Evolutionary conservation across 495 filamentous ascomycete genomes (phyloP).

Genomic region (Penicillium robsamsonii): DNA sequence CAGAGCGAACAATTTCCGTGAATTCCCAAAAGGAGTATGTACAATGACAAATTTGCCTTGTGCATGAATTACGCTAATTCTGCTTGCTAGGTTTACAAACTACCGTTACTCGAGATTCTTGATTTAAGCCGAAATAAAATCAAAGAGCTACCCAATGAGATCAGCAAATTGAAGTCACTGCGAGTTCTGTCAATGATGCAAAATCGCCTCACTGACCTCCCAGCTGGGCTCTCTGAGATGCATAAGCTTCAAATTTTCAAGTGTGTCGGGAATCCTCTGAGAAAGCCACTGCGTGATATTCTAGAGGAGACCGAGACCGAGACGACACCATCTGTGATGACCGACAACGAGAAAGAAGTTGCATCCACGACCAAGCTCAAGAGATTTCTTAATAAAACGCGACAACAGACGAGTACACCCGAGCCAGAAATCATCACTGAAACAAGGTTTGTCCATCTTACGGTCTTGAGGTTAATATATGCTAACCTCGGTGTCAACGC

Average conservation of each 20-base stretch:
- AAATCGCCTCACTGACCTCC: slow-evolving; percentile 81
- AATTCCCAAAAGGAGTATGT: slow-evolving; percentile 83
- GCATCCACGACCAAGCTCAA: slow-evolving; percentile 72
- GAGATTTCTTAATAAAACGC: slow-evolving; percentile 62
- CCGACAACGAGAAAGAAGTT: slow-evolving; percentile 63
- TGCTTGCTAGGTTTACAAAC: slow-evolving; percentile 65
- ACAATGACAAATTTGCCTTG: background rate
- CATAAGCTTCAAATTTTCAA: slow-evolving; percentile 82
- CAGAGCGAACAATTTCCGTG: slow-evolving; percentile 77
- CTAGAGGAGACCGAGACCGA: slow-evolving; percentile 45
- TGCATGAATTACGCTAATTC: slow-evolving; percentile 17
- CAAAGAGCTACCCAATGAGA: slow-evolving; percentile 69
- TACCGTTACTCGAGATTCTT: slow-evolving; percentile 85
- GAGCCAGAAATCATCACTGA: slow-evolving; percentile 66
- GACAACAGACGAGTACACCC: slow-evolving; percentile 48
- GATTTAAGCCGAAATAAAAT: slow-evolving; percentile 88
- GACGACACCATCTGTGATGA: slow-evolving; percentile 40
- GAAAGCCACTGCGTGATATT: slow-evolving; percentile 44
- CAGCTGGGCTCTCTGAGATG: slow-evolving; percentile 83
- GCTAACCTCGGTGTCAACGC: background rate
- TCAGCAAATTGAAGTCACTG: slow-evolving; percentile 70
- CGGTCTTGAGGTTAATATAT: background rate
- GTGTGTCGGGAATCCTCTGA: slow-evolving; percentile 79
- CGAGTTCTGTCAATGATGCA: slow-evolving; percentile 78
- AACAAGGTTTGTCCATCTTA: slow-evolving; percentile 51